Base-by-base conservation (phyloP, 2,329 filamentous ascomycete genomes). In the Colletotrichum tropicale region DNA sequence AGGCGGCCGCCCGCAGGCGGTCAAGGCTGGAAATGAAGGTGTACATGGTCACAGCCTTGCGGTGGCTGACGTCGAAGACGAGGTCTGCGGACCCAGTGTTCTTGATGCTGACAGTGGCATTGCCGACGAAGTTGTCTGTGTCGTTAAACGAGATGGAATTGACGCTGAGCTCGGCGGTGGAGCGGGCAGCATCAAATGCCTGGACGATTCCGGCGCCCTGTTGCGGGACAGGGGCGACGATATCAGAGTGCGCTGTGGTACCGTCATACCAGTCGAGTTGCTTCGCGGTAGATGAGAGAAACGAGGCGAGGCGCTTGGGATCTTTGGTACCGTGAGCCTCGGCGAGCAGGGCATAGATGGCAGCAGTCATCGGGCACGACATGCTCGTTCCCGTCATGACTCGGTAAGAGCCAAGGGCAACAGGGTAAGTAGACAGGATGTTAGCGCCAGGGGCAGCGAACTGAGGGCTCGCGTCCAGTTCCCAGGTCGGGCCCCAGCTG, bases 101-200 rank as follows among this genome's bases (percentile, higher is more conserved):
- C 77, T 82, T 86, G 77, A 93, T 86, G 43, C 85, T 88, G 80
- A 93, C 91, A 75, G 88, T 87, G 62, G 87, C 83, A 2, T 83
- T 84, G 8, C 85, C 81, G 52, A 82, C 81, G 75, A 92, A 88
- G 84, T 93, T 81, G 77, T 90, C 89, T 0, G 91, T 91, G 80
- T 93, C 92, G 79, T 93, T 93, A 83, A 93, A 93, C 5, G 90
- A 87, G 18, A 94, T 82, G 80, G 88, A 90, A 13, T 89, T 88
- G 8, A 87, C 87, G 78, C 87, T 88, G n/a, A 93, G 83, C 9
- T 90, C 80, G 3, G 88, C 88, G 3, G 86, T 90, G 15, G 88
- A 85, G 76, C 89, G 88, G 7, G 91, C 89, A 5, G 91, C 90
- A 75, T 92, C 89, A 76, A 89, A 89, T 4, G 90, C 91, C 77